Evolutionary conservation across 306 rosid species (phyloP), one percentile per base, ranked within the genome.

Genomic region (Sicyos edulis): DNA sequence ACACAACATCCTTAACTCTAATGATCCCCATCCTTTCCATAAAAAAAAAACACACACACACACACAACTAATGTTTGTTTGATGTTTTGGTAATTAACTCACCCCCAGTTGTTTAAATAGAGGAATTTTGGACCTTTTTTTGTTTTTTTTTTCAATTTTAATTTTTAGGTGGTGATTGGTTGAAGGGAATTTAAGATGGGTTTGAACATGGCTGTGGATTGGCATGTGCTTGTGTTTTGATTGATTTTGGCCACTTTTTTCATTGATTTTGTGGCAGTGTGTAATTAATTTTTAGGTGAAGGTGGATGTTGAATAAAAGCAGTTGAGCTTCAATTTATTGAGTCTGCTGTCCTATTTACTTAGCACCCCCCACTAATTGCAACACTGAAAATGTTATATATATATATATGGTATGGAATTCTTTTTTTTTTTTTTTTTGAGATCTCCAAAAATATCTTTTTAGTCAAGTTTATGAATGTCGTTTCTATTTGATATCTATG

Each of bases 231-330:
- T 15, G 57, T 11, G 14, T 45, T 2, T 1, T 56, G n/a, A n/a
- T n/a, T n/a, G n/a, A n/a, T n/a, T n/a, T n/a, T n/a, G n/a, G n/a
- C n/a, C n/a, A n/a, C n/a, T n/a, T n/a, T n/a, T n/a, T 56, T 16
- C n/a, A 13, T 4, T 50, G 5, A 50, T 50, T 29, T 57, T 57
- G 63, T 21, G 37, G 8, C 63, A 21, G 37, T 10, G 37, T 3
- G 32, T 29, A 29, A 29, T 57, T 24, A 57, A 57, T 57, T 57
- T 57, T 57, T 57, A 57, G 63, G 63, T 57, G 63, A 57, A 8
- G 61, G n/a, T n/a, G n/a, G n/a, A n/a, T n/a, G n/a, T n/a, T n/a
- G n/a, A n/a, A n/a, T n/a, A n/a, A n/a, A n/a, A n/a, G n/a, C 61
- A 20, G 61, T 56, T 56, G 61, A 9, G 22, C 15, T 57, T n/a